Evolutionary conservation across 2,329 filamentous ascomycete genomes (phyloP), one percentile per base, ranked within the genome.

Genomic region (Penicillium corylophilum): DNA sequence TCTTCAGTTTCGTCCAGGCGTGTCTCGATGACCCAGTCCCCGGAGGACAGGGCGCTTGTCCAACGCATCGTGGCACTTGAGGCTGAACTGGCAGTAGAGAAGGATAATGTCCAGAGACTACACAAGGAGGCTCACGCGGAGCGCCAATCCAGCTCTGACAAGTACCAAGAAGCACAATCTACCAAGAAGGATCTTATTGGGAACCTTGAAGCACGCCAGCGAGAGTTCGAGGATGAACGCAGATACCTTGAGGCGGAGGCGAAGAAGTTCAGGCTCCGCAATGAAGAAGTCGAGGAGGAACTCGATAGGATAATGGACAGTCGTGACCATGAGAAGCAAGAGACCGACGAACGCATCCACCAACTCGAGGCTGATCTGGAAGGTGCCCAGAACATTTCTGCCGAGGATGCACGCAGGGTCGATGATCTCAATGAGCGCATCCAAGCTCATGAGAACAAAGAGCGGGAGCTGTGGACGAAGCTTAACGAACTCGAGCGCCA

Each of bases 111-210:
- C 0, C 78, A 82, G 10, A 78, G 76, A 4, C 73, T 94, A 10
- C 86, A 93, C 59, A 87, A 85, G 61, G 89, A 95, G 55, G 80
- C 88, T 3, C 78, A 81, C 47, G 74, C 77, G 69, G 58, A 82
- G 77, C 45, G 81, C 79, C 60, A 83, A 82, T 66, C 81, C 77
- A 61, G 80, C 83, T 62, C 82, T 82, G 65, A 86, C 81, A 74
- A 82, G 77, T 64, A 96, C 55, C 85, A 94, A 57, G 93, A 97
- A 70, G 89, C 84, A 5, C 90, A 94, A 62, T 92, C 90, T 2
- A 96, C 89, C 1, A 99, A 99, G 71, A 88, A 89, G 62, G 94
- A 97, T 70, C 82, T 99, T 9, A 85, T 99, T 73, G 87, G 90
- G 59, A 99, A 99, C 65, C 90, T 99, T 76, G 91, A 97, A 66